Percentiles rank a stretch among this genome's conserved stretches.
Evolutionary conservation across 2,329 filamentous ascomycete genomes (phyloP).

Genomic region (Cytospora piceae): DNA sequence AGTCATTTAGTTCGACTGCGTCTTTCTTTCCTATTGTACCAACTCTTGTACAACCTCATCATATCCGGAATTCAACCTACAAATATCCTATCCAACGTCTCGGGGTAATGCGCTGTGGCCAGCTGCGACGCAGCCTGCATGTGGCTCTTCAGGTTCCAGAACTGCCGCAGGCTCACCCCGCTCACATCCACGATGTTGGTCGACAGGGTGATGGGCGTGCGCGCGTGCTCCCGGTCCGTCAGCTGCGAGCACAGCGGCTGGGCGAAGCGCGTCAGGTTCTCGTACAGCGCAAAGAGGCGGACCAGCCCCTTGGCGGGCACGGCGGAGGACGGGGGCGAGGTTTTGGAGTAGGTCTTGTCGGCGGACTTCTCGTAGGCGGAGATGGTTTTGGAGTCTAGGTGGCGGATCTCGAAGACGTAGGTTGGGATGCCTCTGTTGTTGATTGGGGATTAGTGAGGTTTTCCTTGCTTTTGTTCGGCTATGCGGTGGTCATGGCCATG

Average conservation of each 20-base stretch:
- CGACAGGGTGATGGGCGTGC: constrained; percentile 87
- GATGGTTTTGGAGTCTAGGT: constrained; percentile 82
- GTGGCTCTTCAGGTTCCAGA: constrained; percentile 91
- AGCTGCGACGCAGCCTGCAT: constrained; percentile 91
- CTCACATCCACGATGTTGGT: constrained; percentile 96
- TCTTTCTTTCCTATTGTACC: not conserved
- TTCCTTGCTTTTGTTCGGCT: too few species aligned
- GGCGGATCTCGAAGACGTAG: constrained; percentile 85
- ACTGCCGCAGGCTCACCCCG: constrained; percentile 85
- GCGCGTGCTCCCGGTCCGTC: constrained; percentile 68
- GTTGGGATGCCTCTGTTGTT: constrained; percentile 77
- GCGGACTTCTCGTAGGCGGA: constrained; percentile 74
- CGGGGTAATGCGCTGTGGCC: constrained; percentile 92
- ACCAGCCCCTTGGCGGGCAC: constrained; percentile 72
- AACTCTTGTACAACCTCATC: not conserved
- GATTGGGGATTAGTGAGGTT: too few species aligned
- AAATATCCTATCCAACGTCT: constrained; percentile 85
- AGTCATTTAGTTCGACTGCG: not conserved
- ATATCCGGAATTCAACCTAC: constrained; percentile 9
- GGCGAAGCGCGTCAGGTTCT: constrained; percentile 86
- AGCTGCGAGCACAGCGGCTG: constrained; percentile 84
- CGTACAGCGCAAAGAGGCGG: constrained; percentile 89
- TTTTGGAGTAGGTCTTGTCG: constrained; percentile 60
- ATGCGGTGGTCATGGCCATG: too few species aligned
- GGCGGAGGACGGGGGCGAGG: constrained; percentile 54